Evolutionary conservation across 2,329 filamentous ascomycete species (phyloP).

Genomic region (Fusarium nisikadoi): DNA sequence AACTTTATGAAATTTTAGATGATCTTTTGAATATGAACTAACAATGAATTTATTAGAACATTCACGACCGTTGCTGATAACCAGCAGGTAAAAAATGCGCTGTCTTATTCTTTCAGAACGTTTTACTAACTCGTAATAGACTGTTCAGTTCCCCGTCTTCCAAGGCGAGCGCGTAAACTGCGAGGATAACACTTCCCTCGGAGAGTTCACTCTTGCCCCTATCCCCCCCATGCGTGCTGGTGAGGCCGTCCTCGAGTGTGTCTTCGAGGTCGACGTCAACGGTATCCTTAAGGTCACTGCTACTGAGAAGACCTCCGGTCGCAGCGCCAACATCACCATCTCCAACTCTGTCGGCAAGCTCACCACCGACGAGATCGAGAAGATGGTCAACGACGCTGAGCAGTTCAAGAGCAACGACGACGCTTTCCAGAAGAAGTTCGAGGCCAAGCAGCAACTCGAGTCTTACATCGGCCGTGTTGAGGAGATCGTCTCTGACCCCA

Average conservation of each 20-base stretch:
- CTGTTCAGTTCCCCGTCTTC: constrained; percentile 79
- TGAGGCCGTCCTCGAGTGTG: constrained; percentile 95
- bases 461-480: constrained; percentile 98
- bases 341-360: constrained; percentile 99
- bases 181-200: constrained; percentile 96
- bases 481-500: constrained; percentile 98
- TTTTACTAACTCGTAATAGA: constrained; percentile 9
- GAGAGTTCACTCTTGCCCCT: constrained; percentile 95
- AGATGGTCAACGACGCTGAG: constrained; percentile 96
- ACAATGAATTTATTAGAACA: constrained; percentile 55
- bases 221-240: constrained; percentile 90
- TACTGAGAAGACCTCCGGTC: constrained; percentile 98
- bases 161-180: constrained; percentile 99
- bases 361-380: constrained; percentile 92
- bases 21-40: not conserved
- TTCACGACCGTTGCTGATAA: constrained; percentile 87
- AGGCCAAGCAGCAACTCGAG: constrained; percentile 99
- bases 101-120: too few relatives aligned
- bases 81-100: constrained; percentile 61
- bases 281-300: constrained; percentile 99
- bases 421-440: constrained; percentile 99
- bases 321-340: constrained; percentile 99
- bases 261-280: constrained; percentile 99
- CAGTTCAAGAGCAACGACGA: constrained; percentile 99
- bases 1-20: not conserved